Evolutionary conservation across 805 yeast species (phyloP), one percentile per base, ranked within the genome.

Genomic region (Yarrowia deformans): DNA sequence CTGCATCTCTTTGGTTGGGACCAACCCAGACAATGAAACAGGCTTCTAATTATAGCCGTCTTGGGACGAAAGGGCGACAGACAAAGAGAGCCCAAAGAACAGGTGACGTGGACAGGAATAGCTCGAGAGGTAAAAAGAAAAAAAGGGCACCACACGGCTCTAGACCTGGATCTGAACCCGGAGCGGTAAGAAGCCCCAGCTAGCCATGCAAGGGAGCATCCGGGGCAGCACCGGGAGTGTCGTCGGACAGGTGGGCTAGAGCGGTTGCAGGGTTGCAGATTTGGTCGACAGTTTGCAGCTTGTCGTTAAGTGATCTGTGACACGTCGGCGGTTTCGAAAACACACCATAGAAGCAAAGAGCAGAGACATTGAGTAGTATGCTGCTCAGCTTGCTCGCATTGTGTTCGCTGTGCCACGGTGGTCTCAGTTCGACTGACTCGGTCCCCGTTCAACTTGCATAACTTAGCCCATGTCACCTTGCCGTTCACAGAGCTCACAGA

Each of bases 21-120:
- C 49, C 49, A 19, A 9, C 23, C 29, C 10, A 9, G 49, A 39
- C 60, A 37, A 37, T 39, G 45, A 54, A 54, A 35, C 43, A 37
- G 60, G 32, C 43, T 54, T 54, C 60, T 54, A 54, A 54, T 54
- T 54, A 54, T 54, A 54, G 60, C 45, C 60, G 56, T 52, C 56
- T 52, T 54, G 60, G 60, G 60, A 54, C n/a, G 9, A 18, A 14
- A 37, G 60, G 8, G 19, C 60, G 29, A 23, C 29, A 23, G 29
- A 23, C 29, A 23, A 54, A 39, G 23, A 9, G 45, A 10, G 32
- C 29, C 18, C 35, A 1, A 8, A 12, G 29, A 52, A 34, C 56
- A 52, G 56, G 42, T 52, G 56, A 52, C 56, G 56, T 52, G 56
- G 56, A 32, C 37, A 16, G 32, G 32, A 45, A 29, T 29, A 49